Evolutionary conservation across 2,329 filamentous ascomycete genomes (phyloP), one percentile per base, ranked within the genome.

Genomic region (Verticillium alfalfae): DNA sequence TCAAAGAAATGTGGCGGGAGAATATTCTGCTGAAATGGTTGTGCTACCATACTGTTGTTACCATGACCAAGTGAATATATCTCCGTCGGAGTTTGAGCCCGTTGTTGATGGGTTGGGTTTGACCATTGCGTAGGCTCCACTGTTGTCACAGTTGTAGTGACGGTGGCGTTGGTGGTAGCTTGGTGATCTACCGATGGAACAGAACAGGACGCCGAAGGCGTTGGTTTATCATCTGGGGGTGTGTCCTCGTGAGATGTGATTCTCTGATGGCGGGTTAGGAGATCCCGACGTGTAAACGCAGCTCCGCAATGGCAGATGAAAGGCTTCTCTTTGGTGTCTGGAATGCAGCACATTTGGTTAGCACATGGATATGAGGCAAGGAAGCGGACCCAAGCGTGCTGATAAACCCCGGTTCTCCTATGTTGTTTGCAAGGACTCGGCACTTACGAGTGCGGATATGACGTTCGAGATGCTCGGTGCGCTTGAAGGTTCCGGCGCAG

Each of bases 261-360:
- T 59, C 77, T 74, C 62, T 79, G 73, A 64, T 80, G 78, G 26
- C 78, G 74, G 57, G 77, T 79, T 65, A 80, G 67, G 15, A 80
- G 69, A 66, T 80, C 78, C 22, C 78, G 73, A 22, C 78, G 72
- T 10, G 78, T 75, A 65, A 80, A 80, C 1, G 78, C 76, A 12
- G 76, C 75, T 60, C 77, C 76, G 66, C 78, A 80, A 49, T 69
- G 71, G 61, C 78, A 80, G 22, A 78, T 63, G 63, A 79, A 80
- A 1, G 78, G 78, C 64, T 80, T 80, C 68, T 80, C 78, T 58
- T 80, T 80, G 60, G 78, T 80, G 66, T 80, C 78, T 80, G 64
- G 49, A 45, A 10, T 18, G 26, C 16, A 12, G 8, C 45, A 18
- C 45, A 15, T 45, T 15, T 16, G 22, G 18, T 36, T 26, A 58